phyloP scores from a whole-genome alignment of 176 grass and related monocot genomes.

The Oryza nivara region DNA sequence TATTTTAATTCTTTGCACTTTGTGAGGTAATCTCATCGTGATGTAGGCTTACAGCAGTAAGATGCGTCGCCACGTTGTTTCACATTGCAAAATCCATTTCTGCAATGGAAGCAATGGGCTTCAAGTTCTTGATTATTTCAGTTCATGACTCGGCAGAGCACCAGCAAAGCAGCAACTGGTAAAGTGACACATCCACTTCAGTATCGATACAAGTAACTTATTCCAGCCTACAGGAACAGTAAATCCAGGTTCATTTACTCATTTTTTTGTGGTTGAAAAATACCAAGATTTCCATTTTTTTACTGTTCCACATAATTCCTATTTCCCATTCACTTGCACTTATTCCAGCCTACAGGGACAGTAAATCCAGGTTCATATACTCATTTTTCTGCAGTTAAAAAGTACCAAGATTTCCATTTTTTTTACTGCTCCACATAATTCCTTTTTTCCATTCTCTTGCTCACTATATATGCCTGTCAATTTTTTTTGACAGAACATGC shows the following conservation, averaged over 20 bases:
- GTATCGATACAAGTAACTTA: not conserved
- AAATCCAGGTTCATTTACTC: not conserved
- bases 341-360: not conserved
- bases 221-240: not conserved
- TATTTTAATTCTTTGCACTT: not conserved
- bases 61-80: not conserved
- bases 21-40: not conserved
- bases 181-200: not conserved
- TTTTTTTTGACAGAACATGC: not conserved
- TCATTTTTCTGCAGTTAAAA: not conserved
- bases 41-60: not conserved
- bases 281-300: not conserved
- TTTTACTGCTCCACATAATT: not conserved
- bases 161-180: not conserved
- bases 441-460: not conserved
- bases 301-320: not conserved
- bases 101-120: not conserved
- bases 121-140: not conserved
- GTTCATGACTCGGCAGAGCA: not conserved
- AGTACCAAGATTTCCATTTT: not conserved
- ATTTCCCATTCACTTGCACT: not conserved
- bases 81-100: not conserved
- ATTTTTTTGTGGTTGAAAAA: not conserved
- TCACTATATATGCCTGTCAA: conserved; percentile 3
- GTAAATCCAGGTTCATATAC: not conserved